Conservation (phyloP, 2,329 filamentous ascomycete genomes). For the Neonectria neomacrospora region DNA sequence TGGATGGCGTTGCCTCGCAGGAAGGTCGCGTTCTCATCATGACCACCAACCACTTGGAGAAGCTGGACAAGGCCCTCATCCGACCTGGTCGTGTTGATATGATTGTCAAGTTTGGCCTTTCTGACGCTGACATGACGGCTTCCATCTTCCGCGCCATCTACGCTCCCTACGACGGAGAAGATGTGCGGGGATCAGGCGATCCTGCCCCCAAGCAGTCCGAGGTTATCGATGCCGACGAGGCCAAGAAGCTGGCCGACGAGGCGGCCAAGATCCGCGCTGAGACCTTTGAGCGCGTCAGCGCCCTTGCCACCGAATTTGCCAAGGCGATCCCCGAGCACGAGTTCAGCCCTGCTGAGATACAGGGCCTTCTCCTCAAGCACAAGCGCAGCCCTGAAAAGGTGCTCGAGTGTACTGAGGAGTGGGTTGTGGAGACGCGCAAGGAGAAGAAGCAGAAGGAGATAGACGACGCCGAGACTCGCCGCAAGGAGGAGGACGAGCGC, state of each 20-base stretch:
- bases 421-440: constrained; percentile 61
- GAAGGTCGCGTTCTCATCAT: constrained; percentile 73
- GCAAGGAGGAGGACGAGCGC: constrained; percentile 48
- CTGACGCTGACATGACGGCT: constrained; percentile 63
- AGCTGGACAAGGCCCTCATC: constrained; percentile 70
- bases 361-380: constrained; percentile 67
- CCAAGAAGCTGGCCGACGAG: constrained; percentile 46
- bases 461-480: constrained; percentile 55
- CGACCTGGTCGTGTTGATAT: constrained; percentile 72
- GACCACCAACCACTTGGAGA: constrained; percentile 73
- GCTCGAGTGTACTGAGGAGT: constrained; percentile 58
- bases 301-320: constrained; percentile 61
- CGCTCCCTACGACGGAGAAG: constrained; percentile 58
- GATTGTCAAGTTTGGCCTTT: constrained; percentile 66
- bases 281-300: constrained; percentile 54
- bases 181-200: constrained; percentile 12
- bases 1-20: constrained; percentile 77
- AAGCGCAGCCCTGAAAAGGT: constrained; percentile 64
- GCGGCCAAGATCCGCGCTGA: constrained; percentile 49
- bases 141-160: constrained; percentile 70
- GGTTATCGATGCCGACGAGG: constrained; percentile 34
- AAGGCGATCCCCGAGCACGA: constrained; percentile 62
- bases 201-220: constrained; percentile 24
- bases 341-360: constrained; percentile 70
- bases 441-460: constrained; percentile 60